phyloP scores from a whole-genome alignment of 2,329 filamentous ascomycete genomes.

The Xylaria digitata region DNA sequence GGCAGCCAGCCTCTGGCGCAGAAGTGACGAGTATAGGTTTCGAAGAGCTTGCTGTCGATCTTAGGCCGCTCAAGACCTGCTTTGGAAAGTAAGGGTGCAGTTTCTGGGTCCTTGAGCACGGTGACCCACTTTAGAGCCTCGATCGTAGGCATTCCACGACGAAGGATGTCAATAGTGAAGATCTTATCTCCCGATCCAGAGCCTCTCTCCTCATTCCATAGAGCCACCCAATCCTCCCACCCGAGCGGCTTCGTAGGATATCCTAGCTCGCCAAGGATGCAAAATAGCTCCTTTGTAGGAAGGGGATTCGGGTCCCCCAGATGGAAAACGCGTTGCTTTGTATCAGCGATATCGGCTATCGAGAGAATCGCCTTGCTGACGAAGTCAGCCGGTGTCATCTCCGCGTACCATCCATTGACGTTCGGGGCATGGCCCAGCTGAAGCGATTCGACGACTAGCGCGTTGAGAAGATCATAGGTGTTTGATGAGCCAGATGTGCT shows the following conservation, averaged over 20 bases:
- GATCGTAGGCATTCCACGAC: constrained; percentile 81
- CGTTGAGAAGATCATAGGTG: constrained; percentile 80
- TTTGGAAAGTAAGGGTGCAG: constrained; percentile 66
- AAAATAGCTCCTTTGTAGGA: constrained; percentile 73
- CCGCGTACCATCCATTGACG: constrained; percentile 79
- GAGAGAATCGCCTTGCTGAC: constrained; percentile 79
- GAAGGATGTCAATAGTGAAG: constrained; percentile 82
- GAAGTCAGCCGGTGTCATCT: constrained; percentile 88
- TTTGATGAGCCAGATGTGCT: constrained; percentile 80
- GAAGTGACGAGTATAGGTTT: constrained; percentile 84
- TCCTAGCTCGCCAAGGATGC: constrained; percentile 72
- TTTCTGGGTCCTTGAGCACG: constrained; percentile 77
- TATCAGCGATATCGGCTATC: constrained; percentile 71
- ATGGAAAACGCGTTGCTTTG: constrained; percentile 75
- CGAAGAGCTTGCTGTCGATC: constrained; percentile 76
- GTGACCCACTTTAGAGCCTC: constrained; percentile 78
- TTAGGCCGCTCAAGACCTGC: constrained; percentile 71
- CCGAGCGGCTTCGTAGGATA: constrained; percentile 74
- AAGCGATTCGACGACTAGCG: constrained; percentile 80
- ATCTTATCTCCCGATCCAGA: constrained; percentile 73
- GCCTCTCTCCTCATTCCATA: constrained; percentile 79
- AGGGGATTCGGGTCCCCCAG: constrained; percentile 79
- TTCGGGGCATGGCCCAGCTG: constrained; percentile 77
- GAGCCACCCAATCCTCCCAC: constrained; percentile 79
- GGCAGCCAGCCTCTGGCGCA: constrained; percentile 82